These are phyloP conservation scores for Stylosanthes scabra DNA, from an alignment of 331 rosid species.

Conservation along the genomic window DNA sequence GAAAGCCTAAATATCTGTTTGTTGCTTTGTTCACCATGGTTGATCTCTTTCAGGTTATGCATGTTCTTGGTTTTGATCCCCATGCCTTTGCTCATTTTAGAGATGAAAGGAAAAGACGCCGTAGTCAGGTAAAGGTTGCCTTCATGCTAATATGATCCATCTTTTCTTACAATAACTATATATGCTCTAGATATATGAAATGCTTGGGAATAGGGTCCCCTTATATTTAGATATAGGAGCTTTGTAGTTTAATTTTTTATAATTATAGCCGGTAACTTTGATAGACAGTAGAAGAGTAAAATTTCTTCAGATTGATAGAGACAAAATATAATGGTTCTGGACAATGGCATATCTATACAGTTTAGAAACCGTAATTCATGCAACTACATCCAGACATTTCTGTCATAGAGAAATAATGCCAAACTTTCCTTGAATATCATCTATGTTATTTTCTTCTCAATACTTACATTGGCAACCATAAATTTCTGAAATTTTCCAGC, in stretches of 20 bases:
- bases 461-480: background rate
- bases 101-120: slow-evolving; percentile 94
- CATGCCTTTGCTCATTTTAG: slow-evolving; percentile 96
- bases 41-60: slow-evolving; percentile 77
- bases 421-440: slow-evolving; percentile 8
- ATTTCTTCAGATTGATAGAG: slow-evolving; percentile 13
- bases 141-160: slow-evolving; percentile 12
- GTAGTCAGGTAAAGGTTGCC: slow-evolving; percentile 61
- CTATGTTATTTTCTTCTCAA: slow-evolving; percentile 6
- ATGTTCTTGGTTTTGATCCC: slow-evolving; percentile 97
- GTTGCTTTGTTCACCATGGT: slow-evolving; percentile 28
- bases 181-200: slow-evolving; percentile 10
- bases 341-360: slow-evolving; percentile 6
- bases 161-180: background rate
- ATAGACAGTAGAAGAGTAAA: slow-evolving; percentile 3
- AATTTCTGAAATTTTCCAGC: slow-evolving; percentile 20
- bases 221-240: background rate
- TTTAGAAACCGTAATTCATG: slow-evolving; percentile 13
- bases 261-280: slow-evolving; percentile 6
- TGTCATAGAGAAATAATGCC: background rate
- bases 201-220: slow-evolving; percentile 17
- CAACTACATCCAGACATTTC: slow-evolving; percentile 1
- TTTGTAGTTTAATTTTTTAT: background rate
- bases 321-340: slow-evolving; percentile 14
- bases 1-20: slow-evolving; percentile 14